A percentile compares a stretch with the other conserved stretches of the same genome.
Evolutionary conservation across 768 basidiomycete genomes (phyloP).

Genomic region (Phylloporus sp.): DNA sequence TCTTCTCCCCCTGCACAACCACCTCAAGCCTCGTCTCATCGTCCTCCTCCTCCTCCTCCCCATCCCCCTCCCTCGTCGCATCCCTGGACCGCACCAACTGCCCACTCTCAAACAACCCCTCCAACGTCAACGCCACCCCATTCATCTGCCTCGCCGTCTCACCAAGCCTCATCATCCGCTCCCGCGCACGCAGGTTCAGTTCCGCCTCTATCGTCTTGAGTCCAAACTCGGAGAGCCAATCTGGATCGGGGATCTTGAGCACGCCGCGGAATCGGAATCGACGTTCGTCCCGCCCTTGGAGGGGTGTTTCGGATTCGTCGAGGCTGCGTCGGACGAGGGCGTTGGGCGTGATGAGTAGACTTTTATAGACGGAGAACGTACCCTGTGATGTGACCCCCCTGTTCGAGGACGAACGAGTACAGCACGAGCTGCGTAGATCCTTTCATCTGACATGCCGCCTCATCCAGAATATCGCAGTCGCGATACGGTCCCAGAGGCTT

Average conservation of each 20-base stretch:
- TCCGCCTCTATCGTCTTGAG: conserved; percentile 38
- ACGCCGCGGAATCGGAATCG: conserved; percentile 48
- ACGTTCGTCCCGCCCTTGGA: conserved; percentile 27
- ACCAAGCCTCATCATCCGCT: too few relatives aligned
- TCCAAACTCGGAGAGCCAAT: conserved; percentile 50
- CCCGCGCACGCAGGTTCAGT: conserved; percentile 40
- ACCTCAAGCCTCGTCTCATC: conserved; percentile 33
- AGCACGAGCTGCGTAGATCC: conserved; percentile 15
- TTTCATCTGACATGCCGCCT: conserved; percentile 15
- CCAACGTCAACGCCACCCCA: conserved; percentile 37
- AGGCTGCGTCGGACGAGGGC: conserved; percentile 30
- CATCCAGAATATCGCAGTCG: conserved; percentile 23
- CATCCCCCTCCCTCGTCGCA: too few relatives aligned
- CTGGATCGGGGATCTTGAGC: conserved; percentile 40
- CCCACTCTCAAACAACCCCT: conserved; percentile 30
- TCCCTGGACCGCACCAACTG: too few relatives aligned
- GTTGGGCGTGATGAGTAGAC: conserved; percentile 2
- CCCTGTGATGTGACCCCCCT: conserved; percentile 23
- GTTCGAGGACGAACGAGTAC: conserved; percentile 30
- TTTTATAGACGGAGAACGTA: conserved; percentile 9
- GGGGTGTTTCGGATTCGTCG: conserved; percentile 42
- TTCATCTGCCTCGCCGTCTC: too few relatives aligned
- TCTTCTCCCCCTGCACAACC: conserved; percentile 39
- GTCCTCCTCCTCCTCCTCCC: too few relatives aligned
- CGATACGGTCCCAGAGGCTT: conserved; percentile 29